phyloP scores from a whole-genome alignment of 805 yeast genomes.

The Millerago galiae region DNA sequence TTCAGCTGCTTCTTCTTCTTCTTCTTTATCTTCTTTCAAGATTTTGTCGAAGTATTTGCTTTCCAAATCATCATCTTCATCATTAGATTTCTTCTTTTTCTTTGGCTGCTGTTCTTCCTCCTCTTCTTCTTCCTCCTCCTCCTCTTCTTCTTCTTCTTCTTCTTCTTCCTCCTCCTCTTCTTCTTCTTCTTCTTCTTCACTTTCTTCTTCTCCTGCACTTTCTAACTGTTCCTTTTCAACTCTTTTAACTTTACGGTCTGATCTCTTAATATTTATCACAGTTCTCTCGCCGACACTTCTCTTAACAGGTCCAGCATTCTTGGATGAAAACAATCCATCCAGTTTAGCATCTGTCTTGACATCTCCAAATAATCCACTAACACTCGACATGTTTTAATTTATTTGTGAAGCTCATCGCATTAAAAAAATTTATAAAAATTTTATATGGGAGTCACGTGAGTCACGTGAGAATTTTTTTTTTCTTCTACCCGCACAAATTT shows the following conservation, averaged over 20 bases:
- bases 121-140: constrained; percentile 17
- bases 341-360: constrained; percentile 26
- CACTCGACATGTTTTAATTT: constrained; percentile 22
- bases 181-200: constrained; percentile 16
- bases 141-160: constrained; percentile 18
- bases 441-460: neutral
- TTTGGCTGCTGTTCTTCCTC: constrained; percentile 8
- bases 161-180: constrained; percentile 3
- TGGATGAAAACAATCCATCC: constrained; percentile 31
- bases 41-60: constrained; percentile 43
- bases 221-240: too few species aligned
- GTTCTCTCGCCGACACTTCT: constrained; percentile 30
- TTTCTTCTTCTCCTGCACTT: constrained; percentile 4
- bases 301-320: constrained; percentile 43
- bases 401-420: constrained; percentile 16
- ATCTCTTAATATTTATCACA: constrained; percentile 19
- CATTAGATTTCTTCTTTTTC: constrained; percentile 19
- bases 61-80: constrained; percentile 45
- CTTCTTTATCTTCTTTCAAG: constrained; percentile 18
- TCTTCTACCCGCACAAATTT: constrained; percentile 5
- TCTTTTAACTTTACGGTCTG: neutral
- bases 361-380: constrained; percentile 28
- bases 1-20: constrained; percentile 18
- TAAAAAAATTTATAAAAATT: neutral
- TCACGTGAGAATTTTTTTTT: neutral